Evolutionary conservation across 148 eudicot genomes (phyloP), one percentile per base, ranked within the genome.

Genomic region (Rhododendron mucronatum): DNA sequence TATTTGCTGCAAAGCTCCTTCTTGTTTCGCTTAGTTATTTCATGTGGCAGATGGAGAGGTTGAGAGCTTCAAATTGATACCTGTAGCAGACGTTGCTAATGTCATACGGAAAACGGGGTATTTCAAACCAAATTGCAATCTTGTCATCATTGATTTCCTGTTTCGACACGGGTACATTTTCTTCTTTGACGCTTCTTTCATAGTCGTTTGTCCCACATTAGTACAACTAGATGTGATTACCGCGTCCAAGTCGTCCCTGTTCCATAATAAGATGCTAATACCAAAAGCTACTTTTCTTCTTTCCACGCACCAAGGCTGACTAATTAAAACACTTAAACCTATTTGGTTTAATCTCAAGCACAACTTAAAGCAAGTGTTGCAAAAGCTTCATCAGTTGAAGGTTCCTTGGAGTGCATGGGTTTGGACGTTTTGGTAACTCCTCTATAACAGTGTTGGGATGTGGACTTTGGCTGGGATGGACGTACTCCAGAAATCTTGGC

Each of bases 81-180:
- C 95, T 48, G 90, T 92, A 71, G 80, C 84, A 26, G 89, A 90
- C 47, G 96, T 94, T 81, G 93, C 95, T 47, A 90, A 92, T 89
- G 86, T 96, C 82, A 93, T 96, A 44, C 88, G 87, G 87, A 88
- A 78, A 39, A 93, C 95, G 41, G 84, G 85, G 53, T 90, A 88
- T 85, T 96, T 91, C 92, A 96, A 95, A 89, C 84, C 94, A 51
- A 95, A 96, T 87, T 96, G 99, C 90, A 89, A 93, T 51, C 93
- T 96, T 87, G 99, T 95, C 88, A 92, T 95, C 83, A 96, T 95
- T n/a, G 99, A 96, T 92, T 95, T 95, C 92, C 94, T 96, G 83
- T 89, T 94, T 88, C 95, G 99, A 44, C 99, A 96, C 63, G 99
- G 99, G 99, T 96, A 95, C 73, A 90, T 57, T 21, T 79, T 81